Evolutionary conservation across 2,329 filamentous ascomycete genomes (phyloP).

Genomic region (Cucurbitaria berberidis): DNA sequence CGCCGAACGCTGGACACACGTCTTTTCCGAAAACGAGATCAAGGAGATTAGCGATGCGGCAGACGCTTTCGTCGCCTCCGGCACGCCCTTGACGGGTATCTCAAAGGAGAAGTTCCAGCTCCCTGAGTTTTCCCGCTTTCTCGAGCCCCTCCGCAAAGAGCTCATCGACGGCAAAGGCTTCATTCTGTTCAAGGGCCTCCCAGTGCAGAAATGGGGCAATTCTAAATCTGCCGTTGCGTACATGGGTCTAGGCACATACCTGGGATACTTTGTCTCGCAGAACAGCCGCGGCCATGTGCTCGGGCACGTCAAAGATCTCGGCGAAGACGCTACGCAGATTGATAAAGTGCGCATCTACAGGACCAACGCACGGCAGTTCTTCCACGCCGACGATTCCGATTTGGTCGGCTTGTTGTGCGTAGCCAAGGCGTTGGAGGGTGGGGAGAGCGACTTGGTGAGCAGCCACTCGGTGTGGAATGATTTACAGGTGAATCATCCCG

Average conservation of each 20-base stretch:
- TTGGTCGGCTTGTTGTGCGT: conserved; percentile 85
- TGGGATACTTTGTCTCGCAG: conserved; percentile 87
- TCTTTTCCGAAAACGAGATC: conserved; percentile 70
- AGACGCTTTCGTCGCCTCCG: conserved; percentile 70
- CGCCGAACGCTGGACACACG: conserved; percentile 75
- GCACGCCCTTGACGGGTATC: conserved; percentile 74
- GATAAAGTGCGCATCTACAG: conserved; percentile 90
- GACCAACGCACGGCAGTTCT: conserved; percentile 84
- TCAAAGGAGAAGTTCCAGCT: conserved; percentile 69
- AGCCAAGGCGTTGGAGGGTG: conserved; percentile 77
- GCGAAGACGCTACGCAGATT: conserved; percentile 80
- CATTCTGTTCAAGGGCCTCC: conserved; percentile 86
- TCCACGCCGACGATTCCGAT: conserved; percentile 83
- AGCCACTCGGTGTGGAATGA: conserved; percentile 83
- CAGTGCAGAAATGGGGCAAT: conserved; percentile 75
- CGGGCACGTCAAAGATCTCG: conserved; percentile 87
- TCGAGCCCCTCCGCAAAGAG: conserved; percentile 65
- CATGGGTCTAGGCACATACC: conserved; percentile 82
- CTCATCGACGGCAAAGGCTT: conserved; percentile 87
- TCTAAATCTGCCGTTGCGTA: conserved; percentile 76
- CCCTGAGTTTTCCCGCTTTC: conserved; percentile 60
- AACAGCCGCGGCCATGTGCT: conserved; percentile 85
- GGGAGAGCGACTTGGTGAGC: conserved; percentile 81
- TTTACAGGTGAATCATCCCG: conserved; percentile 75
- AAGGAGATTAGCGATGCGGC: conserved; percentile 69